Conservation (phyloP, 2,329 filamentous ascomycete genomes). For the Reticulascus tulasneorum region DNA sequence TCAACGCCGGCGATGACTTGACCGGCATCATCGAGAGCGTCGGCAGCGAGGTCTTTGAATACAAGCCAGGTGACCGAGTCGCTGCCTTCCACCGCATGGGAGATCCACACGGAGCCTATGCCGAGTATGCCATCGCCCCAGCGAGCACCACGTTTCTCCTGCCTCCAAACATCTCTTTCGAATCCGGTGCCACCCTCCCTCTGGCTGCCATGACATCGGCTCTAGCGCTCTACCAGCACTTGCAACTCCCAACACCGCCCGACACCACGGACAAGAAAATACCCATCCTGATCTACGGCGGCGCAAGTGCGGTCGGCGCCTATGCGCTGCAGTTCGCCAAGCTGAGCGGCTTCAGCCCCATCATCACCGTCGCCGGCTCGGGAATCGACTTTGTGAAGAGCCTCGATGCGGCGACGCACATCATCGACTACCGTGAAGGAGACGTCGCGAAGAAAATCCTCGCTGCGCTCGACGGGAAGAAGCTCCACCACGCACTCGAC, state of each 20-base stretch:
- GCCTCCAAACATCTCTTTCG: constrained; percentile 43
- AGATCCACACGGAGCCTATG: constrained; percentile 48
- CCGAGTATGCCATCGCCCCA: constrained; percentile 57
- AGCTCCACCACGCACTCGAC: constrained; percentile 13
- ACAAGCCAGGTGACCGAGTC: constrained; percentile 37
- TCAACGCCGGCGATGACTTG: constrained; percentile 21
- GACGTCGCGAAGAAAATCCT: constrained; percentile 11
- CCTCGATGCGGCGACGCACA: constrained; percentile 11
- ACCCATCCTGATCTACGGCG: constrained; percentile 42
- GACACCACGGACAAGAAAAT: constrained; percentile 10
- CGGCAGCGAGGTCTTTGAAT: constrained; percentile 14
- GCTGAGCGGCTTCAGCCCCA: constrained; percentile 48
- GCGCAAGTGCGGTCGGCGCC: constrained; percentile 47
- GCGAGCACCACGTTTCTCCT: constrained; percentile 54
- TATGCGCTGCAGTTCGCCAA: constrained; percentile 52
- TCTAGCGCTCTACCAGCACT: constrained; percentile 42
- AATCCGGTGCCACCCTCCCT: constrained; percentile 55
- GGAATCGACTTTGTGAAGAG: constrained; percentile 13
- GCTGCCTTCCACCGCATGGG: constrained; percentile 49
- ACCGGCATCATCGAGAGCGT: constrained; percentile 17
- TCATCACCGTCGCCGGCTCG: constrained; percentile 54
- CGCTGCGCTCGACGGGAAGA: too few relatives aligned
- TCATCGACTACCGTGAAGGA: constrained; percentile 8
- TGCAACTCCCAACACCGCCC: constrained; percentile 47
- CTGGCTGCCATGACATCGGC: constrained; percentile 52